phyloP scores from a whole-genome alignment of 2,329 filamentous ascomycete species.

The Venturia oleaginea region DNA sequence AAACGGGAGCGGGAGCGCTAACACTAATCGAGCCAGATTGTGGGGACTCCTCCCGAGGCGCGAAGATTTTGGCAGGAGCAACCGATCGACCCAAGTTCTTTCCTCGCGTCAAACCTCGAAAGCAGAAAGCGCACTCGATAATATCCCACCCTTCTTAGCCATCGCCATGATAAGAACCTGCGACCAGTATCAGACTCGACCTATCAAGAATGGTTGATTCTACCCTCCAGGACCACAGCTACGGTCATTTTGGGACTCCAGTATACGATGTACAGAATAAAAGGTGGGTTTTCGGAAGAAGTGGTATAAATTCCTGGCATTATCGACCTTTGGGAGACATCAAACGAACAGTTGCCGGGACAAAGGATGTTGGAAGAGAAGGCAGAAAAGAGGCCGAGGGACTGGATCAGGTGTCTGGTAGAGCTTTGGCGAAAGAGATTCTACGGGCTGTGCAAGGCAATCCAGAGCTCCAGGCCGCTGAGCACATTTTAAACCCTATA shows the following conservation, averaged over 20 bases:
- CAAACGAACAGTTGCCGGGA: neutral
- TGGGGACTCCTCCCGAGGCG: neutral
- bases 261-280: neutral
- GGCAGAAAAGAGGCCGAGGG: neutral
- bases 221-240: neutral
- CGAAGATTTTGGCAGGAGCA: neutral
- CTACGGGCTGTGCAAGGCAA: neutral
- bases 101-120: neutral
- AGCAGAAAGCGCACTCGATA: neutral
- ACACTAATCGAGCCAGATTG: neutral
- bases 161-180: neutral
- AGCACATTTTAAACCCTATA: neutral
- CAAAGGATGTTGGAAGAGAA: neutral
- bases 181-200: neutral
- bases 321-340: neutral
- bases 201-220: neutral
- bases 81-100: neutral
- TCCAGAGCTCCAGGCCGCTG: slow-evolving; percentile 7
- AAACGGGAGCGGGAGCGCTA: slow-evolving; percentile 2
- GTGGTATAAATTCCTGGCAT: neutral
- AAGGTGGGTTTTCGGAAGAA: slow-evolving; percentile 4
- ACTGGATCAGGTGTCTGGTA: neutral
- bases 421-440: neutral
- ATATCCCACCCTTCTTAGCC: neutral
- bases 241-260: slow-evolving; percentile 12